Evolutionary conservation across 108 stramenopile species (phyloP), one percentile per base, ranked within the genome.

Genomic region (Nannochloropsis oceanica): DNA sequence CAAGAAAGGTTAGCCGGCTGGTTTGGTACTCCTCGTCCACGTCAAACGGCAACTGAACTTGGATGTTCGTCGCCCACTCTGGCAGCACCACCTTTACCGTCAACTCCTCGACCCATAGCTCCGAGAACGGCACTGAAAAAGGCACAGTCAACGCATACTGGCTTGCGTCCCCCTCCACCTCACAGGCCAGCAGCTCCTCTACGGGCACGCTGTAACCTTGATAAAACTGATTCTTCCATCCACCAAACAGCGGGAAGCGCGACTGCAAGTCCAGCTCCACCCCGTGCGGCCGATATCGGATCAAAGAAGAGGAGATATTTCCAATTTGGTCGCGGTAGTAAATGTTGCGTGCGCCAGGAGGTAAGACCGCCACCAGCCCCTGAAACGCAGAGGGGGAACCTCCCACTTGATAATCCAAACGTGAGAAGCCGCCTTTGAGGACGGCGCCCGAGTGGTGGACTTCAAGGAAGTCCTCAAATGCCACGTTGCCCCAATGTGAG

Each of bases 271-370:
- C 87, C 84, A 91, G 42, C 0, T 46, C 89, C 25, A 90, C 82
- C n/a, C 90, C 86, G 7, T 44, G 80, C 20, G 84, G 26, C 22
- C 79, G 25, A 42, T 82, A 44, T 26, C 42, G 43, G 59, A 90
- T 82, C 42, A 14, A 43, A 22, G 84, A 86, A 11, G 91, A 91
- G n/a, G 88, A 88, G 44, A 92, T 82, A 86, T 92, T 92, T 26
- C 91, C 91, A 80, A 92, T 92, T 26, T 90, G 89, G 80, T 92
- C 91, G 26, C 91, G 91, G 86, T 92, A 92, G 87, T 91, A 92
- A 42, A 92, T 90, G 88, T 89, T 87, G 11, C 84, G 44, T 25
- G 90, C 91, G 25, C 88, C 87, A n/a, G 20, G 73, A 8, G 91
- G 91, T 13, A 92, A 79, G 24, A 11, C 14, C 25, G 90, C 91